Base-by-base conservation (phyloP, 768 basidiomycete species). In the Podaxis carcinomalis region DNA sequence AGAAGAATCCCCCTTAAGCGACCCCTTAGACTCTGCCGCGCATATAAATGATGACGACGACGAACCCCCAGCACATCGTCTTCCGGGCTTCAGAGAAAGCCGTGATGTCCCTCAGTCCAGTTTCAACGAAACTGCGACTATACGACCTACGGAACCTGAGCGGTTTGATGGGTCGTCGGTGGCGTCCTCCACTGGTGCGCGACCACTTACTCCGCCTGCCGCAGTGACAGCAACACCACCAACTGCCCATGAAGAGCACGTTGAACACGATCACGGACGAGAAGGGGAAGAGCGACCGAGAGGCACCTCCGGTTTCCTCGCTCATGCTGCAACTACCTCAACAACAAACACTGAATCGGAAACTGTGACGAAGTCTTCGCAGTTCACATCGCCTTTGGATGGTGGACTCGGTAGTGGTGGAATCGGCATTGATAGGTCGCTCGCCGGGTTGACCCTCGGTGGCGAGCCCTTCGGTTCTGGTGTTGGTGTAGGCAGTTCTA, bases 51-150 rank as follows among this genome's bases (percentile, higher is more conserved):
- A 70, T 13, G 66, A 76, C 47, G 74, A 71, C 42, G 76, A 79
- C 75, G 57, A 66, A 73, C 32, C 68, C 71, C 42, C 70, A 7
- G 62, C 70, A 51, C 68, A 65, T 74, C 73, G 67, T 13, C 73
- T 77, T 9, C 81, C 82, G n/a, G 84, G 84, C 4, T 85, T 85
- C 71, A 79, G 77, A 65, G 80, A 85, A 70, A 82, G 81, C 65
- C 63, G 83, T 61, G 69, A 75, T 63, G 56, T 68, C 59, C 27
- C 59, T 53, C 56, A 21, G 51, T 59, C 54, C 67, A 69, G 44
- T 21, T 77, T 75, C 65, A 78, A 77, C 35, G 78, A 81, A 69
- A 79, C 73, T 32, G 76, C 76, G 36, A 77, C 75, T 46, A 77
- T 80, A 64, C 65, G 80, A 66, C 71, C 79, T 0, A 70, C 72